Conservation (phyloP, 257 asterid species). For the Solanum virginianum region DNA sequence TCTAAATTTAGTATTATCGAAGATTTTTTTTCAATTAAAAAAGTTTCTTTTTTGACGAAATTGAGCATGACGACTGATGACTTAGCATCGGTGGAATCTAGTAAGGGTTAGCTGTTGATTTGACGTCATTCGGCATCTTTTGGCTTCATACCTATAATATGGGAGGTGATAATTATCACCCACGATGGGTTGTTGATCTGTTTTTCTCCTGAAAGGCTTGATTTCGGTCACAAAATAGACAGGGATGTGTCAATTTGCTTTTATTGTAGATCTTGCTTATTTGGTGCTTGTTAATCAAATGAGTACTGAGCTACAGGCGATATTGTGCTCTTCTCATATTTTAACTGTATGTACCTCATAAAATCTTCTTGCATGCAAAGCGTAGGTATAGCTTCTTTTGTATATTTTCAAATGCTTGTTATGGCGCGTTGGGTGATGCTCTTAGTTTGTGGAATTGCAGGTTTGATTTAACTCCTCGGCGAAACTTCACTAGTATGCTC, state of each 20-base stretch:
- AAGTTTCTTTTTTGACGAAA: neutral
- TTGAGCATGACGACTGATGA: neutral
- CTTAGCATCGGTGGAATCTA: neutral
- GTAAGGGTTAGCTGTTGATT: neutral
- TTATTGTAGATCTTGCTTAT: neutral
- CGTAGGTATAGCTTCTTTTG: neutral
- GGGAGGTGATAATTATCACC: neutral
- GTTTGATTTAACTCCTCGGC: neutral
- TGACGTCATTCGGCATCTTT: neutral
- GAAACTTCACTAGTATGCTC: neutral
- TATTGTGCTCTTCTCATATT: neutral
- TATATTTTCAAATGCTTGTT: neutral
- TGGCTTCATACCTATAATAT: neutral
- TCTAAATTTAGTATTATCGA: neutral
- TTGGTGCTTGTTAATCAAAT: neutral
- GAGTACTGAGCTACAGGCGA: neutral
- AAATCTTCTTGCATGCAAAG: neutral
- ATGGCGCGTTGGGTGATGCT: neutral
- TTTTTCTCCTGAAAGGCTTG: neutral
- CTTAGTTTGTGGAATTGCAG: neutral
- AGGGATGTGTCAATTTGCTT: neutral
- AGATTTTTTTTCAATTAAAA: neutral
- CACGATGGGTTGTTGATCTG: neutral
- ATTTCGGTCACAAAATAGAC: neutral
- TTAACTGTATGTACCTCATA: neutral